Evolutionary conservation across 805 yeast species (phyloP).

Genomic region (Brettanomyces custersianus): DNA sequence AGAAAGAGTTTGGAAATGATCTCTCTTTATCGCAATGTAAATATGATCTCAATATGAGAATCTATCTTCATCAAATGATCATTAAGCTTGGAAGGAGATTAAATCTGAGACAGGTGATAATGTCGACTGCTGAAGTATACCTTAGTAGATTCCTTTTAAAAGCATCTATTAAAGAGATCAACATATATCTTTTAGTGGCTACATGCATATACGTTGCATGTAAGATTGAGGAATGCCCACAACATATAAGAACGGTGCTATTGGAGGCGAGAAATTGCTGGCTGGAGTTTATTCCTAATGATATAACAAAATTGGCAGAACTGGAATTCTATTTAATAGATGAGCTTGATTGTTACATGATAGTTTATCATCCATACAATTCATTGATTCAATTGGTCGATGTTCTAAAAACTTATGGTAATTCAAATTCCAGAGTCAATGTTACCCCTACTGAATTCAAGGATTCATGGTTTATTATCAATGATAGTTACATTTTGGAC

Average conservation of each 20-base stretch:
- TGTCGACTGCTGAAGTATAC: constrained; percentile 86
- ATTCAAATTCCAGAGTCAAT: constrained; percentile 8
- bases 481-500: constrained; percentile 86
- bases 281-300: constrained; percentile 94
- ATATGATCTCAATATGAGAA: constrained; percentile 56
- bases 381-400: constrained; percentile 45
- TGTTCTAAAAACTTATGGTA: constrained; percentile 30
- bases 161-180: constrained; percentile 72
- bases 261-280: constrained; percentile 82
- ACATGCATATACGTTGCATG: constrained; percentile 85
- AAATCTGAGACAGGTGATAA: constrained; percentile 69
- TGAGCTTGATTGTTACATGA: constrained; percentile 64
- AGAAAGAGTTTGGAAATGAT: constrained; percentile 7
- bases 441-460: constrained; percentile 65
- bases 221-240: constrained; percentile 93
- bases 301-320: constrained; percentile 85
- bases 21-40: constrained; percentile 9
- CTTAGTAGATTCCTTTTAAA: constrained; percentile 66
- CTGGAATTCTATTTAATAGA: constrained; percentile 91
- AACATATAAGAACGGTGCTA: constrained; percentile 76
- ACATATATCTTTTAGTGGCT: constrained; percentile 71
- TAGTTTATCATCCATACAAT: constrained; percentile 71
- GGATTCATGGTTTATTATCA: constrained; percentile 80
- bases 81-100: constrained; percentile 73
- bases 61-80: constrained; percentile 69